phyloP scores from a whole-genome alignment of 2,329 filamentous ascomycete species.

The Massarina eburnea region DNA sequence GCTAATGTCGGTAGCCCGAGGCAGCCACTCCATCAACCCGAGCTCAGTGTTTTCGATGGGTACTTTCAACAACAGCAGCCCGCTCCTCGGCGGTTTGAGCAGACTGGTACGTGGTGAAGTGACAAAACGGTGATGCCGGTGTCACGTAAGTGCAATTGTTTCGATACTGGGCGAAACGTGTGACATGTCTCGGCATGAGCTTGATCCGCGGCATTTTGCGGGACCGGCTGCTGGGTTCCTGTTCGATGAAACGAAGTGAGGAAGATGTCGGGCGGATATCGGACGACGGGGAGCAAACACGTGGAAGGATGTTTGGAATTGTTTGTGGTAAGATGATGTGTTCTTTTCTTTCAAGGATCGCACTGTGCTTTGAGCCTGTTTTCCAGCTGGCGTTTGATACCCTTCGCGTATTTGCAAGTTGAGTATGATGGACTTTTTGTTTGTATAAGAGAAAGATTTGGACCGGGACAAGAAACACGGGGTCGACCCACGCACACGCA shows the following conservation, averaged over 20 bases:
- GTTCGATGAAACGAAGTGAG: neutral
- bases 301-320: neutral
- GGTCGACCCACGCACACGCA: too few species aligned
- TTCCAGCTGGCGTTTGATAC: slow-evolving; percentile 37
- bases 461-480: too few species aligned
- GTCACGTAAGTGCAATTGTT: too few species aligned
- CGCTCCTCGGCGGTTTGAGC: slow-evolving; percentile 7
- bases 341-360: neutral
- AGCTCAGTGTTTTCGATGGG: slow-evolving; percentile 39
- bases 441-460: neutral
- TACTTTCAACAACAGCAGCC: slow-evolving; percentile 38
- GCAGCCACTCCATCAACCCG: slow-evolving; percentile 13
- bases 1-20: slow-evolving; percentile 12
- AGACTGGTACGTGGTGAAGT: slow-evolving; percentile 6
- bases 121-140: neutral
- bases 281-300: neutral
- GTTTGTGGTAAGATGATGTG: neutral
- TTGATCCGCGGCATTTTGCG: neutral
- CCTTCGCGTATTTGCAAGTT: slow-evolving; percentile 14
- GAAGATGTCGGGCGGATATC: neutral
- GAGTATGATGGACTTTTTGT: slow-evolving; percentile 7
- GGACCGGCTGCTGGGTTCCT: neutral
- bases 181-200: slow-evolving; percentile 6
- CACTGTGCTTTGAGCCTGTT: slow-evolving; percentile 4
- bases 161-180: slow-evolving; percentile 19